Evolutionary conservation across 2,329 filamentous ascomycete genomes (phyloP).

Genomic region (Pseudogymnoascus sp.): DNA sequence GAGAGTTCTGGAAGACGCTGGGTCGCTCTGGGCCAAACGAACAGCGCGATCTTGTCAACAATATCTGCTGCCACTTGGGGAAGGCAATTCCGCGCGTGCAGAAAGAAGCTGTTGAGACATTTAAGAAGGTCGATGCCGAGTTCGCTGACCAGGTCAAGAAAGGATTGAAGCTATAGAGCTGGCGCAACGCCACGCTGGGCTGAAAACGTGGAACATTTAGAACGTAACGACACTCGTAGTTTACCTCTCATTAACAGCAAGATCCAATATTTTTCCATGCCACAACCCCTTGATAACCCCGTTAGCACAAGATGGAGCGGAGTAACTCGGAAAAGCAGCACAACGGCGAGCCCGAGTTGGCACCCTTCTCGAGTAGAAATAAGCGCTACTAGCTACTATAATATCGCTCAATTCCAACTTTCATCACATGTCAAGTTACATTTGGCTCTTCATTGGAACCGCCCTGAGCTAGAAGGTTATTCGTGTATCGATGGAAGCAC

Average conservation of each 20-base stretch:
- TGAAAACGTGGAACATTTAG: too few relatives aligned
- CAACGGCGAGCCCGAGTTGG: background rate
- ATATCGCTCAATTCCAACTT: background rate
- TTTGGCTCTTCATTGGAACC: background rate
- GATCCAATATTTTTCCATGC: too few relatives aligned
- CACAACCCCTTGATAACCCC: too few relatives aligned
- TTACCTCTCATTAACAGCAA: too few relatives aligned
- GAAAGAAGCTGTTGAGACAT: background rate
- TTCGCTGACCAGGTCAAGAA: background rate
- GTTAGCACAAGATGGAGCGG: too few relatives aligned
- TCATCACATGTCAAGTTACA: background rate
- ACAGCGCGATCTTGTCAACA: background rate
- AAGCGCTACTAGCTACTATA: background rate
- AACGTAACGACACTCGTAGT: too few relatives aligned
- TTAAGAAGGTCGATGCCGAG: background rate
- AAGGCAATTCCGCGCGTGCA: background rate
- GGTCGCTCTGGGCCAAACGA: background rate
- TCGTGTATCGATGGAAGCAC: background rate
- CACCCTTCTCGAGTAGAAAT: background rate
- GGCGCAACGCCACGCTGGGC: too few relatives aligned
- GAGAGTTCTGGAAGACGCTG: conserved; percentile 31
- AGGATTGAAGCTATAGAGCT: background rate
- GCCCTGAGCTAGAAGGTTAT: background rate
- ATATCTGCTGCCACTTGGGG: background rate
- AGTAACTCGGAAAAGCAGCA: background rate